phyloP scores from a whole-genome alignment of 768 basidiomycete genomes.

The Dioszegia aurantiaca region DNA sequence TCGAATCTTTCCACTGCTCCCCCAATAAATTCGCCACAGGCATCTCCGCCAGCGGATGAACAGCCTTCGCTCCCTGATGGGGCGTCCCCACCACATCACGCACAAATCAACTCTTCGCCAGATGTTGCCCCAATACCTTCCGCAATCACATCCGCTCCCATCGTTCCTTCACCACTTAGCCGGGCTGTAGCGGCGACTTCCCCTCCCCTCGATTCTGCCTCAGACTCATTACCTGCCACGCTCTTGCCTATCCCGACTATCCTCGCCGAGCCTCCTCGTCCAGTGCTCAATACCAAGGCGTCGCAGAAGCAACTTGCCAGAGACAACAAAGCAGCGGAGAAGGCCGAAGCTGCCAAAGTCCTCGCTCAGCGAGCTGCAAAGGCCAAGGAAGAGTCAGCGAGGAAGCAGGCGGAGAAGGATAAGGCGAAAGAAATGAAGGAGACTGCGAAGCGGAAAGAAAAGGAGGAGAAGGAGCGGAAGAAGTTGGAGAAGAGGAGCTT shows the following conservation, averaged over 20 bases:
- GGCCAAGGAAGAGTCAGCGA: conserved; percentile 24
- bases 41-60: conserved; percentile 33
- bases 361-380: conserved; percentile 33
- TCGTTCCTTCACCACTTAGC: conserved; percentile 24
- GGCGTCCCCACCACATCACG: conserved; percentile 4
- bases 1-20: conserved; percentile 36
- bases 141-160: conserved; percentile 9
- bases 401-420: conserved; percentile 30
- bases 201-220: conserved; percentile 6
- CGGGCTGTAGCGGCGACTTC: conserved; percentile 13
- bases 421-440: conserved; percentile 25
- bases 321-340: conserved; percentile 43
- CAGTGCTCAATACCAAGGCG: conserved; percentile 19
- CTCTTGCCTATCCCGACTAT: conserved; percentile 9
- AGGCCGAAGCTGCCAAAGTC: conserved; percentile 29
- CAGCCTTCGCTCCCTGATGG: conserved; percentile 24
- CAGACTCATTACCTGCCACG: not conserved
- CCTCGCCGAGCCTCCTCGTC: not conserved
- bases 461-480: conserved; percentile 35
- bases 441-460: conserved; percentile 31
- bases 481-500: conserved; percentile 26
- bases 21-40: conserved; percentile 31
- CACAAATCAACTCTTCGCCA: conserved; percentile 4
- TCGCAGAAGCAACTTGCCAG: conserved; percentile 44
- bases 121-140: not conserved